A percentile compares a stretch with the other conserved stretches of the same genome.
Evolutionary conservation across 148 eudicot species (phyloP).

Genomic region (Tetragonia tetragonoides): DNA sequence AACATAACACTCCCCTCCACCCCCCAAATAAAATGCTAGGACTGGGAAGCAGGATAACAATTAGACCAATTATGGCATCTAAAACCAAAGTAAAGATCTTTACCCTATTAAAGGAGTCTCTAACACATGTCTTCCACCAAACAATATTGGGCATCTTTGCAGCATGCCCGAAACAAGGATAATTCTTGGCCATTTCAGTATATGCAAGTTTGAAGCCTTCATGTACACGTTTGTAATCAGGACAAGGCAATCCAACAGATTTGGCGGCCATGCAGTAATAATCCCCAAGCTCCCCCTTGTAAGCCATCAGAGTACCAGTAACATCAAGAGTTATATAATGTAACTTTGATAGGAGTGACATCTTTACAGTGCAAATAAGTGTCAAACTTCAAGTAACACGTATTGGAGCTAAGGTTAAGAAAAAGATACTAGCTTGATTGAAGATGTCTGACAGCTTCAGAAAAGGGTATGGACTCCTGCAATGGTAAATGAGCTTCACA

Average conservation of each 20-base stretch:
- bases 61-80: background rate
- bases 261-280: conserved; percentile 98
- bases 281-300: conserved; percentile 96
- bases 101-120: conserved; percentile 82
- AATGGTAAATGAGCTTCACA: background rate
- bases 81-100: conserved; percentile 13
- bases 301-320: conserved; percentile 91
- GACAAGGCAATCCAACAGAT: conserved; percentile 87
- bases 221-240: conserved; percentile 87
- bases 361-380: conserved; percentile 18
- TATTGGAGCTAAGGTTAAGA: background rate
- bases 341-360: conserved; percentile 64
- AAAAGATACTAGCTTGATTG: background rate
- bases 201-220: conserved; percentile 93
- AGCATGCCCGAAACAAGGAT: conserved; percentile 88
- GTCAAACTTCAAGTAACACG: background rate
- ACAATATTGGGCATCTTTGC: conserved; percentile 88
- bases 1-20: background rate
- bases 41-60: background rate
- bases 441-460: conserved; percentile 12
- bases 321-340: conserved; percentile 88
- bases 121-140: conserved; percentile 97
- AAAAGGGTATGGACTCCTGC: background rate
- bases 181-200: conserved; percentile 78
- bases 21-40: too few relatives aligned